Base-by-base conservation (phyloP, 2,329 filamentous ascomycete genomes). In the Tolypocladium inflatum region DNA sequence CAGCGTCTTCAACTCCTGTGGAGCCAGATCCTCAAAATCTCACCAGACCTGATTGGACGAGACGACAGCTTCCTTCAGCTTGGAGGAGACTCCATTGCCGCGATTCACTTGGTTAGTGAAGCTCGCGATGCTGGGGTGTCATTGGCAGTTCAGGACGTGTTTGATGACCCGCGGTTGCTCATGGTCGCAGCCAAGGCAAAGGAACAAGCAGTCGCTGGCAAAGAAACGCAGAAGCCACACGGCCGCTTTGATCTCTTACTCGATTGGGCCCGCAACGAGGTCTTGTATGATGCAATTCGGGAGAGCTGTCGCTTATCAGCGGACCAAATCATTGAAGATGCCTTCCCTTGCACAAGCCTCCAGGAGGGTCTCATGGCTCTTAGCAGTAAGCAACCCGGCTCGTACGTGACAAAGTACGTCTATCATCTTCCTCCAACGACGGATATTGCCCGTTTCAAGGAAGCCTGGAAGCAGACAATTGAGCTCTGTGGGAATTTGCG, bases 61-160 rank as follows among this genome's bases (percentile, higher is more conserved):
- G 55, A 65, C 38, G 57, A 60, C 21, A 60, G 56, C 51, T 66
- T 66, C 53, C 26, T 66, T 15, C 39, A 56, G 9, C 56, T 66
- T 39, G 64, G 64, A 15, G 64, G 64, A 3, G 63, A 66, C 43
- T 66, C 64, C 5, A 62, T 66, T 13, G 59, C 58, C 2, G 63
- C 63, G 15, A 65, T 66, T 48, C 56, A 62, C 6, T 56, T 65
- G 9, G 57, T 61, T 17, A 41, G 15, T 19, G 41, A 19, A 19
- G 41, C 41, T 4, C 50, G 59, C 53, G 30, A 53, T 33, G 30
- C 30, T 9, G 30, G 30, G 8, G 30, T 33, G 30, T 33, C 30
- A 19, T n/a, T 42, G 19, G 5, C 41, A 7, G 41, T 42, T 10
- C 41, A 42, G 10, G 19, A 42, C 19, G 19, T 42, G 4, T 42